A percentile compares a stretch with the other conserved stretches of the same genome.
Conservation (phyloP, 2,329 filamentous ascomycete genomes). For the Colletotrichum sansevieriae region DNA sequence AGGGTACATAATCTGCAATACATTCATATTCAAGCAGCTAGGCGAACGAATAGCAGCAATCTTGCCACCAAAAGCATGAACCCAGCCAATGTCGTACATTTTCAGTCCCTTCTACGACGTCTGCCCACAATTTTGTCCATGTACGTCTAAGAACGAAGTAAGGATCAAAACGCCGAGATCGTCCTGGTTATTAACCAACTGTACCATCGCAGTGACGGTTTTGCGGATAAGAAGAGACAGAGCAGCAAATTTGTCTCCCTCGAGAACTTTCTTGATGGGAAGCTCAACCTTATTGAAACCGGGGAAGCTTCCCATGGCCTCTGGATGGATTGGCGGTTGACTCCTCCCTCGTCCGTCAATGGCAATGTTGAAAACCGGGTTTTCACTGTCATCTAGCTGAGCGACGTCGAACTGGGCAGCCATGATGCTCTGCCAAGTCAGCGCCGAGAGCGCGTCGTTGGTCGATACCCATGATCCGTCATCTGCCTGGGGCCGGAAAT, state of each 20-base stretch:
- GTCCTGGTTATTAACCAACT: not conserved
- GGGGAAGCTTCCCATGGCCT: not conserved
- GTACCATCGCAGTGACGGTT: not conserved
- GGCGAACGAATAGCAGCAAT: slow-evolving; percentile 4
- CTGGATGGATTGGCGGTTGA: not conserved
- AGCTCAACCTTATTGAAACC: not conserved
- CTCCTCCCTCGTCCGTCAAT: not conserved
- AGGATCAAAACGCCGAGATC: not conserved
- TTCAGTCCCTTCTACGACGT: not conserved
- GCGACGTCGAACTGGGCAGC: slow-evolving; percentile 22
- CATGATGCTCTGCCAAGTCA: slow-evolving; percentile 39
- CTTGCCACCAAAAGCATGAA: not conserved
- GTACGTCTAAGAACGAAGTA: not conserved
- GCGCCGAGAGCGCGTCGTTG: slow-evolving; percentile 38
- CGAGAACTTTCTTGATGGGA: slow-evolving; percentile 5
- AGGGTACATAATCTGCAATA: not conserved
- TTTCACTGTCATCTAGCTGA: not conserved
- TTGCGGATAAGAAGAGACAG: not conserved
- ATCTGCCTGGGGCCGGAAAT: slow-evolving; percentile 45
- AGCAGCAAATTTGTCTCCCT: not conserved
- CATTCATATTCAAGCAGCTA: not conserved
- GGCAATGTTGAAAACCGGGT: not conserved
- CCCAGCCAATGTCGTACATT: slow-evolving; percentile 2
- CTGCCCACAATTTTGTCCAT: not conserved
- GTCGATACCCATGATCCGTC: slow-evolving; percentile 49